Conservation (phyloP, 2,329 filamentous ascomycete species). For the Harringtonia lauricola region DNA sequence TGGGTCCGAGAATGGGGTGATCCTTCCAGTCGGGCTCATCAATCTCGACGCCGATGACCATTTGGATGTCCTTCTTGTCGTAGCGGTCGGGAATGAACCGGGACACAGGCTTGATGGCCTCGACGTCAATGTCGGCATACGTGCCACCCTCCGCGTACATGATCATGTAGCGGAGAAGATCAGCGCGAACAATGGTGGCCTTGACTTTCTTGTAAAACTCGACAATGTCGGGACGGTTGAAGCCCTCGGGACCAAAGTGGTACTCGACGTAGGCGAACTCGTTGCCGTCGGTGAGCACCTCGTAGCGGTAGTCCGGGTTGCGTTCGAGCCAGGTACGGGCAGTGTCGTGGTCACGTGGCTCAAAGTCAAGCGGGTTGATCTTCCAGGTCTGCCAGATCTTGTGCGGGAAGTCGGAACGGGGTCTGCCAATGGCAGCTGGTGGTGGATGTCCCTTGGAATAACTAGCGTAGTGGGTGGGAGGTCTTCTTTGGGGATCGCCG, state of each 20-base stretch:
- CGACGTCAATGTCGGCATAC: constrained; percentile 32
- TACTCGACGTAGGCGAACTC: constrained; percentile 57
- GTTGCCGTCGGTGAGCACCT: constrained; percentile 59
- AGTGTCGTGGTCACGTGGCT: constrained; percentile 46
- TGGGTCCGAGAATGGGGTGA: constrained; percentile 55
- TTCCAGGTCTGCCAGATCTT: constrained; percentile 78
- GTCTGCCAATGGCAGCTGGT: background rate
- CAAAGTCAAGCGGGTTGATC: constrained; percentile 54
- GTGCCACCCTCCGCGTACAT: constrained; percentile 56
- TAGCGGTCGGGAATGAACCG: constrained; percentile 54
- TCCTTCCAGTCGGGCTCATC: constrained; percentile 54
- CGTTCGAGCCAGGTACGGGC: constrained; percentile 55
- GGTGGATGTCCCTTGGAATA: no score
- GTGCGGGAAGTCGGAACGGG: constrained; percentile 35
- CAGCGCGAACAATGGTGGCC: constrained; percentile 55
- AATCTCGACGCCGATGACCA: constrained; percentile 61
- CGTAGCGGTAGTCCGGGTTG: constrained; percentile 57
- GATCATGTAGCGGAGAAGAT: constrained; percentile 54
- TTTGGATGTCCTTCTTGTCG: constrained; percentile 52
- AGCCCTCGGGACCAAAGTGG: constrained; percentile 52
- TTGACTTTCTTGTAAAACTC: constrained; percentile 47
- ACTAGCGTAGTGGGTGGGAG: no score
- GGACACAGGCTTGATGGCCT: constrained; percentile 25
- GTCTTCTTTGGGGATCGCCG: no score
- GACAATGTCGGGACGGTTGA: constrained; percentile 56